These are phyloP conservation scores for Dioscorea zingiberensis DNA, from an alignment of 106 monocot species.

Conservation along the genomic window DNA sequence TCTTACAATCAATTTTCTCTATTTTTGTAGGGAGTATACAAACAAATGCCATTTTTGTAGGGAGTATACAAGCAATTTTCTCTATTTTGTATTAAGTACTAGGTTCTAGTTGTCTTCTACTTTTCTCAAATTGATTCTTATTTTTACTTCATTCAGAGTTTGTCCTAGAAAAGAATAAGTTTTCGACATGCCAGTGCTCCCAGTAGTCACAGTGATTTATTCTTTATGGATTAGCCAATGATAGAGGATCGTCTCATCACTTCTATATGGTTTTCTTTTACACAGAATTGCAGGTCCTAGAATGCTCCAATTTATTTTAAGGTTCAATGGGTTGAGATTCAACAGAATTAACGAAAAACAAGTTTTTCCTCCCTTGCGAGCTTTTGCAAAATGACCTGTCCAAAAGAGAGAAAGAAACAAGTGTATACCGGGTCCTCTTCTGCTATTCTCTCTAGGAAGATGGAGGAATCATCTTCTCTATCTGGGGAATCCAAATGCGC, in stretches of 20 bases:
- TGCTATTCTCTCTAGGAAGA: conserved; percentile 8
- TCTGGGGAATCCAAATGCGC: conserved; percentile 7
- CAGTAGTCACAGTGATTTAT: background rate
- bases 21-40: too few species aligned
- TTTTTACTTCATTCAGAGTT: background rate
- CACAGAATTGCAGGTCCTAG: too few species aligned
- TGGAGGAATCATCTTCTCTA: conserved; percentile 11
- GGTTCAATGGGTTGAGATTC: too few species aligned
- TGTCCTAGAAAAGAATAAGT: background rate
- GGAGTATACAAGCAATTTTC: too few species aligned
- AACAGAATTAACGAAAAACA: too few species aligned
- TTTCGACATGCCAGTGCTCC: background rate
- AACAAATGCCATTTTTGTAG: too few species aligned
- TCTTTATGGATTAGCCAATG: background rate
- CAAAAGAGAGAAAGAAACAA: conserved; percentile 13
- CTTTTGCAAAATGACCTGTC: conserved; percentile 8
- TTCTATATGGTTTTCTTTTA: background rate
- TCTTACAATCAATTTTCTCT: too few species aligned
- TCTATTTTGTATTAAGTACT: too few species aligned
- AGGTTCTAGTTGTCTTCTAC: too few species aligned
- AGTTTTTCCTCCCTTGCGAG: too few species aligned
- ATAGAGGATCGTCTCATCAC: background rate
- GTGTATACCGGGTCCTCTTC: conserved; percentile 1
- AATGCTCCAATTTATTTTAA: too few species aligned
- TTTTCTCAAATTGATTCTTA: background rate